Evolutionary conservation across 2,329 filamentous ascomycete genomes (phyloP), one percentile per base, ranked within the genome.

Genomic region (Fusarium mexicanum): DNA sequence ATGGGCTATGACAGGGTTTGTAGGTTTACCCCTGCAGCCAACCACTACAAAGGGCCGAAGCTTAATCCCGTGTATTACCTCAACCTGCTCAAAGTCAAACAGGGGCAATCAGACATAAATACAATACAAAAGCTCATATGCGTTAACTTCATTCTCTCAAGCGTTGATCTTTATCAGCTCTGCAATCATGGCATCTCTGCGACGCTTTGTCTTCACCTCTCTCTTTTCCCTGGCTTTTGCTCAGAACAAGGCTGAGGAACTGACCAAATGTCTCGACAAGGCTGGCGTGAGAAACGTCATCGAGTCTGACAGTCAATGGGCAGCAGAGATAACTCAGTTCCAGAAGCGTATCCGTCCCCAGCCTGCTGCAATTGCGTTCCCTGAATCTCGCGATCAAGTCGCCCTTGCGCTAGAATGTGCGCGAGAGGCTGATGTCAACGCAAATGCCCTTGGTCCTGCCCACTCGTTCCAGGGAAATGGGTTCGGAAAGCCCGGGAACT

Each of bases 401-500:
- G 76, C 76, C 6, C 53, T 67, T 17, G 53, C 76, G 10, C 61
- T 78, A 4, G 61, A 75, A n/a, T 78, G 76, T 16, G 76, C 76
- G 12, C 76, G 75, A 16, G 71, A 77, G 9, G 57, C 76, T 26
- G 67, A 64, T 4, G 76, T 78, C 46, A 64, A 77, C 18, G 76
- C 67, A 1, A 70, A 62, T 40, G 75, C 76, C 58, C 73, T 78
- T 20, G 76, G 76, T 3, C 64, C 76, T 47, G 76, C 64, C 0
- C 76, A 78, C 37, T 78, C 76, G 0, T 78, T 78, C 64, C 71
- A 75, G 29, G 73, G 68, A 7, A 62, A 73, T 44, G 76, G 72
- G 12, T 73, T 73, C 20, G 76, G 76, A 17, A 74, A 69, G 20
- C 58, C 71, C 3, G 76, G 76, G 3, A 76, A 78, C 61, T 29